Evolutionary conservation across 805 yeast genomes (phyloP).

Genomic region (Lachancea cidri): DNA sequence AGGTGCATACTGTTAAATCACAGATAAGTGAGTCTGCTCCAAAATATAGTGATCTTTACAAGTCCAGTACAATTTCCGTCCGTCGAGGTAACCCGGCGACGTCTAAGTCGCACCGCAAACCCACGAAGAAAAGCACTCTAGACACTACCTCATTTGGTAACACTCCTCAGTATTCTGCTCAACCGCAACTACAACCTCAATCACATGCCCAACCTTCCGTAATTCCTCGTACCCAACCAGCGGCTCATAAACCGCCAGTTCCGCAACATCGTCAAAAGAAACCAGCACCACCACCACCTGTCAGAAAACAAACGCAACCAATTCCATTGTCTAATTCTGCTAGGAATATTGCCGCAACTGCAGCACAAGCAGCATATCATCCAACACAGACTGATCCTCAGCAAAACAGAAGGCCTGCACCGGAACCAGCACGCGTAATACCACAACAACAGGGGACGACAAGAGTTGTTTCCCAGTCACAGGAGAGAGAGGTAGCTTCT

Average conservation of each 20-base stretch:
- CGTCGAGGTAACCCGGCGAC: constrained; percentile 72
- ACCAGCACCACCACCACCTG: constrained; percentile 16
- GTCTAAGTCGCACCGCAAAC: constrained; percentile 67
- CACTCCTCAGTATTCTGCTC: too few relatives aligned
- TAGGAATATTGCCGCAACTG: constrained; percentile 36
- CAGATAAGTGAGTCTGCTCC: constrained; percentile 62
- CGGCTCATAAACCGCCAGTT: constrained; percentile 8
- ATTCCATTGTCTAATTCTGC: constrained; percentile 24
- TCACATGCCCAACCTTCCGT: background rate
- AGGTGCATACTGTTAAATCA: constrained; percentile 66
- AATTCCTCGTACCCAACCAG: background rate
- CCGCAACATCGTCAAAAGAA: constrained; percentile 10
- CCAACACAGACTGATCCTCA: constrained; percentile 20
- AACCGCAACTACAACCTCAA: too few relatives aligned
- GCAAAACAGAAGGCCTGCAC: constrained; percentile 15
- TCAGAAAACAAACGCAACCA: constrained; percentile 18
- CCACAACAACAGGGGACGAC: constrained; percentile 12
- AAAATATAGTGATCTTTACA: constrained; percentile 63
- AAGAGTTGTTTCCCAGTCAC: constrained; percentile 13
- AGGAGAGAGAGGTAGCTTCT: constrained; percentile 37
- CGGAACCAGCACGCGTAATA: constrained; percentile 3
- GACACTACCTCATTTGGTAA: too few relatives aligned
- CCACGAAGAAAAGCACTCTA: constrained; percentile 45
- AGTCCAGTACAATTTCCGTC: constrained; percentile 82
- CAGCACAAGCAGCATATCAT: constrained; percentile 35